Percentiles rank a stretch among this genome's conserved stretches.
Conservation (phyloP, 768 basidiomycete species). For the Tremella fuciformis region DNA sequence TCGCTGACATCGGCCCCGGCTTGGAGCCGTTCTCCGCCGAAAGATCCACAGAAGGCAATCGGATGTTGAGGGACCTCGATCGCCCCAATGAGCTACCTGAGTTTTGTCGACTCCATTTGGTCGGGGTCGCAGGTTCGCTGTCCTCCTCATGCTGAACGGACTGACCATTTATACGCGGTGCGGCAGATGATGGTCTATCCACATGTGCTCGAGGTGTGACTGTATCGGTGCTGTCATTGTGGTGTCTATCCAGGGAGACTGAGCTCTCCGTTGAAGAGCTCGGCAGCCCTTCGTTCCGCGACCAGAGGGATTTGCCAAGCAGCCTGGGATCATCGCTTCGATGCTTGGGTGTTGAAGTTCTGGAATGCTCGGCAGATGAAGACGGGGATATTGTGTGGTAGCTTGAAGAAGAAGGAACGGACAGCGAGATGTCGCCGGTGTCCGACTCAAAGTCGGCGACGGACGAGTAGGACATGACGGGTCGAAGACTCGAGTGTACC, state of each 20-base stretch:
- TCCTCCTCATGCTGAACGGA: neutral
- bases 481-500: neutral
- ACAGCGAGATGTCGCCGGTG: constrained; percentile 22
- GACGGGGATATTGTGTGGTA: constrained; percentile 6
- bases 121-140: constrained; percentile 3
- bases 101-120: neutral
- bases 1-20: constrained; percentile 7
- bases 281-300: neutral
- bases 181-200: neutral
- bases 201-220: neutral
- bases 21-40: neutral
- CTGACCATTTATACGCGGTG: constrained; percentile 1
- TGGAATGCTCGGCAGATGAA: neutral
- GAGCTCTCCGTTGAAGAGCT: neutral
- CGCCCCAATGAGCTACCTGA: constrained; percentile 14
- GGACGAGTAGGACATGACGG: constrained; percentile 4
- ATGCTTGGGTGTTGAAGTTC: neutral
- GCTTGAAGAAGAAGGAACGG: constrained; percentile 8
- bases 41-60: constrained; percentile 17
- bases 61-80: constrained; percentile 23
- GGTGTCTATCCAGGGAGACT: constrained; percentile 2
- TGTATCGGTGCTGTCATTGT: neutral
- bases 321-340: neutral
- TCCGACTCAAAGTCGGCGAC: constrained; percentile 16
- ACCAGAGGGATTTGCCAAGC: neutral